phyloP scores from a whole-genome alignment of 495 filamentous ascomycete species.

The Pyronema domesticum region DNA sequence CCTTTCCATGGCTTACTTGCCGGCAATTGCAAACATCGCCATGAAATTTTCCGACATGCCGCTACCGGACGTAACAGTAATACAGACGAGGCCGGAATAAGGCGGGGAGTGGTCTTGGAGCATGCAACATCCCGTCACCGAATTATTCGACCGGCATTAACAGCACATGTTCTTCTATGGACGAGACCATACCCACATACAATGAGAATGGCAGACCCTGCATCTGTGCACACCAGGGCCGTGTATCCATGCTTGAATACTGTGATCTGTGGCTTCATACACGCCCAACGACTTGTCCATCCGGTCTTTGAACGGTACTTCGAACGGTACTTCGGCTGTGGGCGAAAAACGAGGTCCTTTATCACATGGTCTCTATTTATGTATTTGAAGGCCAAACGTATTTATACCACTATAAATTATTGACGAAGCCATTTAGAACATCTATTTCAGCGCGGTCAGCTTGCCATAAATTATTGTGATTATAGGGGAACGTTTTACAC shows the following conservation, averaged over 20 bases:
- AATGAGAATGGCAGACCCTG: not conserved
- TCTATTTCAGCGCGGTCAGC: not conserved
- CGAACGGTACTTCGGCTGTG: not conserved
- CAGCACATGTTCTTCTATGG: not conserved
- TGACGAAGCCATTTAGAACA: not conserved
- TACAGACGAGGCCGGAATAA: not conserved
- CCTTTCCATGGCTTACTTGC: not conserved
- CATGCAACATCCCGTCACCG: not conserved
- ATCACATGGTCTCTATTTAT: not conserved
- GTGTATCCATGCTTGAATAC: too few species aligned
- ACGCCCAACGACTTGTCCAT: not conserved
- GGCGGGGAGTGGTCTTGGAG: not conserved
- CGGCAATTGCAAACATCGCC: not conserved
- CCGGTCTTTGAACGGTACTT: not conserved
- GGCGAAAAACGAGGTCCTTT: not conserved
- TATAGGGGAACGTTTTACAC: not conserved
- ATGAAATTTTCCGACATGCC: not conserved
- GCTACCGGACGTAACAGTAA: not conserved
- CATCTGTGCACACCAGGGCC: not conserved
- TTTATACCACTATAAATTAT: not conserved
- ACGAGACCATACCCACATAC: not conserved
- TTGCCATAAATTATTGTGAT: not conserved
- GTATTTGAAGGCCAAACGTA: not conserved
- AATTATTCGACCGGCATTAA: not conserved
- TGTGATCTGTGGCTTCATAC: not conserved